Evolutionary conservation across 2,329 filamentous ascomycete species (phyloP).

Genomic region (Juglanconis oblonga): DNA sequence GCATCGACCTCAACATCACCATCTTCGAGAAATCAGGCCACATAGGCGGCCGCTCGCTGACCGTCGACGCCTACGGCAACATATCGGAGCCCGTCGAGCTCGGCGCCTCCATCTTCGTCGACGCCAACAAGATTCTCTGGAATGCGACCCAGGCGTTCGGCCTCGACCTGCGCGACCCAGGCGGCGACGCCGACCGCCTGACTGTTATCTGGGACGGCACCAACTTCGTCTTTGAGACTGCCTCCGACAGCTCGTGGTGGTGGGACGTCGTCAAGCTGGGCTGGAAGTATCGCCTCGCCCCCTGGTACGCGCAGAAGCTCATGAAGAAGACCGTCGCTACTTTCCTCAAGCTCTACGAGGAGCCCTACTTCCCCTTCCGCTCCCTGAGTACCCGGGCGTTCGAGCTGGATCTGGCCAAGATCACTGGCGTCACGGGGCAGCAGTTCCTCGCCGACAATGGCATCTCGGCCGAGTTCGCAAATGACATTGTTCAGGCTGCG

Average conservation of each 20-base stretch:
- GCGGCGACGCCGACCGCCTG: slow-evolving; percentile 48
- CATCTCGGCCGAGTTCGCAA: slow-evolving; percentile 62
- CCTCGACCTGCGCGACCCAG: slow-evolving; percentile 53
- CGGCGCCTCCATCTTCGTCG: slow-evolving; percentile 88
- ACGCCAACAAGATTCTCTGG: slow-evolving; percentile 77
- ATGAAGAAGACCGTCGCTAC: slow-evolving; percentile 68
- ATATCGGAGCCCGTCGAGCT: slow-evolving; percentile 71
- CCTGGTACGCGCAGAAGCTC: slow-evolving; percentile 68
- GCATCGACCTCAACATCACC: slow-evolving; percentile 70
- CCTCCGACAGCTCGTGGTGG: slow-evolving; percentile 62
- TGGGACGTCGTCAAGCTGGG: slow-evolving; percentile 77
- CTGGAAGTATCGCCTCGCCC: slow-evolving; percentile 82
- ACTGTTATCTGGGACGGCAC: slow-evolving; percentile 84
- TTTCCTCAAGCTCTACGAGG: slow-evolving; percentile 78
- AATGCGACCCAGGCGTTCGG: slow-evolving; percentile 69
- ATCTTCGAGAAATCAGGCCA: slow-evolving; percentile 78
- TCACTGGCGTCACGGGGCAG: slow-evolving; percentile 69
- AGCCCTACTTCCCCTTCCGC: slow-evolving; percentile 78
- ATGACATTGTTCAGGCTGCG: slow-evolving; percentile 83
- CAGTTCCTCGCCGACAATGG: slow-evolving; percentile 66
- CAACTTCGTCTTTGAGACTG: slow-evolving; percentile 66
- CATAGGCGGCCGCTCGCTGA: slow-evolving; percentile 84
- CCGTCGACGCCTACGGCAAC: slow-evolving; percentile 72
- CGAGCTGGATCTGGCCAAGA: slow-evolving; percentile 63
- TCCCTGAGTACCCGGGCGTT: slow-evolving; percentile 68